Base-by-base conservation (phyloP, 2,329 filamentous ascomycete species). In the Hymenoscyphus fraxineus region DNA sequence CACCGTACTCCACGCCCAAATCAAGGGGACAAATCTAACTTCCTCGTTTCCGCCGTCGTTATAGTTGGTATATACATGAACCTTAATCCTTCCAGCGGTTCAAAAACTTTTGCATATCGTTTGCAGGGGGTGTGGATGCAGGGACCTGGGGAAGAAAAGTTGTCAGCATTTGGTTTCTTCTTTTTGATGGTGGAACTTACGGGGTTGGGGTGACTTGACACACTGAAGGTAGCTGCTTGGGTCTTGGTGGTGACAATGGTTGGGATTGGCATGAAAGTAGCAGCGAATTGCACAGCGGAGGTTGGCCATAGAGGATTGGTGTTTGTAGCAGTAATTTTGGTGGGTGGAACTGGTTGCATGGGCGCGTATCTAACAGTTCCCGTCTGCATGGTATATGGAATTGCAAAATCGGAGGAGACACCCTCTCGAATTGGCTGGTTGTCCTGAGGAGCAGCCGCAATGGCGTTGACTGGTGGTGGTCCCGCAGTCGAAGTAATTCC, bases 281-380 rank as follows among this genome's bases (percentile, higher is more conserved):
- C 75, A 32, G 76, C 77, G 15, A 77, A 66, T 9, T 64, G 62
- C 39, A 76, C 76, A 6, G 72, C 69, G 41, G 75, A 77, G 4
- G 75, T 77, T 44, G 77, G 75, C 63, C 73, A 76, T 32, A 75
- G 71, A 59, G 74, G 76, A 31, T 67, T 68, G n/a, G 73, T 73
- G 15, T 73, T 74, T 16, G 75, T 77, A n/a, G 75, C 75, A 38
- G 75, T 78, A 56, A 79, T 79, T 1, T 66, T 69, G 9, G 73
- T 75, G n/a, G 70, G 70, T 27, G 77, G 77, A 55, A 76, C 69
- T 35, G 73, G 73, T 65, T 78, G 77, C 77, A 79, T 78, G 15
- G 77, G 76, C 56, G 77, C 77, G 65, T 78, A 79, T 70, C 71
- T 75, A 2, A 73, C 76, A 16, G 66, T 61, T 2, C 77, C 77